phyloP scores from a whole-genome alignment of 257 asterid genomes.

The Forsythia suspensa region DNA sequence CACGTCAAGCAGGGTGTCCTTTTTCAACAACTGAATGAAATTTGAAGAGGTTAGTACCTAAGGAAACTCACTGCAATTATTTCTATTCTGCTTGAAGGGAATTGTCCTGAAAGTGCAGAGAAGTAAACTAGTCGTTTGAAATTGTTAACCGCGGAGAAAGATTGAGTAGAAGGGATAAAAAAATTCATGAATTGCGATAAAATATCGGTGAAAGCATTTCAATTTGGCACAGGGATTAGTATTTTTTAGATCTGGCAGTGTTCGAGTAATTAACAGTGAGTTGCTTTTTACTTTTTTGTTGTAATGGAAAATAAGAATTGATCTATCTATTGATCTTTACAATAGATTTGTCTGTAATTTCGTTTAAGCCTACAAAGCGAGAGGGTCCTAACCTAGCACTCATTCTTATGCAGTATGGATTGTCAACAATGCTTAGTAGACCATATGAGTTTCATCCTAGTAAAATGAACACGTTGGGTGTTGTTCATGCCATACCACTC shows the following conservation, averaged over 20 bases:
- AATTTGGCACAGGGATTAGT: not conserved
- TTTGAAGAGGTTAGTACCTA: not conserved
- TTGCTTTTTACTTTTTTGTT: not conserved
- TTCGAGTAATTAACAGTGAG: not conserved
- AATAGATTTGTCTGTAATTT: not conserved
- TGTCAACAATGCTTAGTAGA: not conserved
- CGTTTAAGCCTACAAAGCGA: not conserved
- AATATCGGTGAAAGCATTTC: not conserved
- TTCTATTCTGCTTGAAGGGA: not conserved
- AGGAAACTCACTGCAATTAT: not conserved
- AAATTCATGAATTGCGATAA: not conserved
- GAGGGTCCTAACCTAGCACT: not conserved
- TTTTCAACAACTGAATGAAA: not conserved
- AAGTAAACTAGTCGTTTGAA: not conserved
- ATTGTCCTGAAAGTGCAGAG: not conserved
- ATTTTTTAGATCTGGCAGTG: not conserved
- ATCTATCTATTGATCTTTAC: not conserved
- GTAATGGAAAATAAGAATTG: not conserved
- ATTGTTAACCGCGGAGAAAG: not conserved
- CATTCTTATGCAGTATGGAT: not conserved
- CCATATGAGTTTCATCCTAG: not conserved
- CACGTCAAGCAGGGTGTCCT: not conserved
- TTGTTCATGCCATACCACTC: not conserved
- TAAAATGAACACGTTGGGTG: not conserved
- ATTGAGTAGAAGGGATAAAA: not conserved